Base-by-base conservation (phyloP, 1,139 yeast genomes). In the Pichia sp. region DNA sequence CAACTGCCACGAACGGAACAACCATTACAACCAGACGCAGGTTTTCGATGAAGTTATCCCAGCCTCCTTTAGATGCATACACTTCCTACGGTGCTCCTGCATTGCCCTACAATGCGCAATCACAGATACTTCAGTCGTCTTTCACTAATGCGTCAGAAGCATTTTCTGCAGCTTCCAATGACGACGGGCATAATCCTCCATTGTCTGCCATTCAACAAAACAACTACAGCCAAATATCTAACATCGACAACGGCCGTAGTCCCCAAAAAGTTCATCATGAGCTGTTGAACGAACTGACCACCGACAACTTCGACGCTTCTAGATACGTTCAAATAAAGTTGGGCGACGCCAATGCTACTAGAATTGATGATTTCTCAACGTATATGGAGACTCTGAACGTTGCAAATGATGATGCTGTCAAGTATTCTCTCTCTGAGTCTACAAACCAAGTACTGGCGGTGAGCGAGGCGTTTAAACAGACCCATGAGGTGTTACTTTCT, bases 371-470 rank as follows among this genome's bases (percentile, higher is more conserved):
- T 30, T 58, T 56, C 34, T 48, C 56, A 8, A 46, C 36, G 1
- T 40, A 46, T 4, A 36, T 59, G 30, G 53, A 51, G 5, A 50
- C 49, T 16, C 46, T 55, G 10, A 56, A 51, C 20, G 27, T 36
- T 4, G 45, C 48, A 10, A 79, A 87, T 40, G 78, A 79, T n/a
- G 73, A 75, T 46, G 90, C 87, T 59, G 82, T 89, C 57, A 85
- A 85, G 65, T 73, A 73, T 33, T 81, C 82, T 57, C 80, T 90
- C 56, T 80, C 85, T 63, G 82, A 81, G 62, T 89, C 90, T 58
- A 91, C 87, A 66, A 81, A 81, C 63, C 84, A 88, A 57, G 84
- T 91, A 51, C 70, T 88, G 53, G 79, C 79, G 49, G 84, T 90
- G 8, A 85, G 91, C 49, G 75, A 77, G 44, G 88, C 87, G 58